Conservation (phyloP, 108 stramenopile species). For the Skeletonema costatum region DNA sequence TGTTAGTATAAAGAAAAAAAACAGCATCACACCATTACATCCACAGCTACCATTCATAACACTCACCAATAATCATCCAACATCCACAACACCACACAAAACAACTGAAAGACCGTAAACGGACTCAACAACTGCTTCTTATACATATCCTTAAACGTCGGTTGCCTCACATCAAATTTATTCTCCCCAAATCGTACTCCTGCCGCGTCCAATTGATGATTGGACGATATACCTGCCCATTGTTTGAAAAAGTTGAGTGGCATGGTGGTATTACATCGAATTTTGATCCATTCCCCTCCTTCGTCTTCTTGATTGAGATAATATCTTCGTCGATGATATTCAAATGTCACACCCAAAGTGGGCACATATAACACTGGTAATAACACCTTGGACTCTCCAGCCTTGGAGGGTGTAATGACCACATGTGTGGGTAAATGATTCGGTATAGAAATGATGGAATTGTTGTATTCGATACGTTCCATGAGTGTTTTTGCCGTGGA, state of each 20-base stretch:
- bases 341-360: conserved; percentile 86
- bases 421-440: conserved; percentile 77
- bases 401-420: conserved; percentile 70
- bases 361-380: conserved; percentile 72
- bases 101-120: conserved; percentile 94
- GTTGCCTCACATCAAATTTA: conserved; percentile 84
- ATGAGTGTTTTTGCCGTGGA: conserved; percentile 28
- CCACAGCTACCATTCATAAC: neutral
- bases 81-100: conserved; percentile 92
- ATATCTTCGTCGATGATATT: conserved; percentile 92
- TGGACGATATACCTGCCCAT: conserved; percentile 77
- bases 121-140: conserved; percentile 91
- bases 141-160: conserved; percentile 93
- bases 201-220: conserved; percentile 63
- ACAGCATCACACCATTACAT: too few species aligned
- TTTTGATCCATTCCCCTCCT: conserved; percentile 73
- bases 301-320: conserved; percentile 47
- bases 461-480: conserved; percentile 43
- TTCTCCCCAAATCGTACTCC: conserved; percentile 91
- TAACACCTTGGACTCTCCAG: conserved; percentile 56
- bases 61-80: conserved; percentile 85
- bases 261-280: conserved; percentile 86
- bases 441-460: conserved; percentile 35
- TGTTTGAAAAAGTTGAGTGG: conserved; percentile 63
- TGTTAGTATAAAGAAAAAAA: too few species aligned